These are phyloP conservation scores for Daldinia sp. DNA, from an alignment of 2,329 filamentous ascomycete species.

Conservation along the genomic window DNA sequence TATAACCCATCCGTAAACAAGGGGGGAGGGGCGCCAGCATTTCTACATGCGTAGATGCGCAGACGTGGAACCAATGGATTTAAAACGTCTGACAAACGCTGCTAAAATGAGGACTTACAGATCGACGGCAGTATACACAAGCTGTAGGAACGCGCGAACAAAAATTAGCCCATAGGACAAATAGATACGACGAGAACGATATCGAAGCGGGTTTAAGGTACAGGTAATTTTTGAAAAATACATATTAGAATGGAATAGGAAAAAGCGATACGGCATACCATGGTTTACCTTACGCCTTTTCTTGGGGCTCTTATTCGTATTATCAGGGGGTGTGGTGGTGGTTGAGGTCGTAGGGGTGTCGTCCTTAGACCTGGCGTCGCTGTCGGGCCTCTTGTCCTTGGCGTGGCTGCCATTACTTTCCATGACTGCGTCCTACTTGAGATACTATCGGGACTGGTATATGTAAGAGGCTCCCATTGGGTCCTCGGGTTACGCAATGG, in stretches of 20 bases:
- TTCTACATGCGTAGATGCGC: constrained; percentile 36
- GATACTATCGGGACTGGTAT: constrained; percentile 49
- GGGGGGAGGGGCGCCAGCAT: constrained; percentile 28
- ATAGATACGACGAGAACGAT: constrained; percentile 31
- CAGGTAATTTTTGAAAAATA: constrained; percentile 32
- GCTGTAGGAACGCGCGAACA: constrained; percentile 65
- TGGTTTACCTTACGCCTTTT: constrained; percentile 91
- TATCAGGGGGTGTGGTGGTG: constrained; percentile 44
- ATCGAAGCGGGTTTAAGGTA: constrained; percentile 32
- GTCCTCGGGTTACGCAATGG: constrained; percentile 54
- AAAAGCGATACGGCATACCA: constrained; percentile 73
- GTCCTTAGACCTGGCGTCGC: constrained; percentile 50
- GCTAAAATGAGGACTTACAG: constrained; percentile 70
- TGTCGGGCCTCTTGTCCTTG: constrained; percentile 52
- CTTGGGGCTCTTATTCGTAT: constrained; percentile 68
- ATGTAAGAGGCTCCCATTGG: constrained; percentile 53
- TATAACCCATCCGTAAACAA: constrained; percentile 28
- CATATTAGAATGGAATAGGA: constrained; percentile 36
- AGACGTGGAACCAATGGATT: constrained; percentile 48
- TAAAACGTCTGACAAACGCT: constrained; percentile 39
- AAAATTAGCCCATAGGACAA: constrained; percentile 48
- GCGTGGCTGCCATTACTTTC: constrained; percentile 49
- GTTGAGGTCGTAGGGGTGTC: constrained; percentile 43
- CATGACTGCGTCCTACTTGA: constrained; percentile 45
- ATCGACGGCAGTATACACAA: constrained; percentile 89